Base-by-base conservation (phyloP, 108 stramenopile species). In the Poteriospumella lacustris region DNA sequence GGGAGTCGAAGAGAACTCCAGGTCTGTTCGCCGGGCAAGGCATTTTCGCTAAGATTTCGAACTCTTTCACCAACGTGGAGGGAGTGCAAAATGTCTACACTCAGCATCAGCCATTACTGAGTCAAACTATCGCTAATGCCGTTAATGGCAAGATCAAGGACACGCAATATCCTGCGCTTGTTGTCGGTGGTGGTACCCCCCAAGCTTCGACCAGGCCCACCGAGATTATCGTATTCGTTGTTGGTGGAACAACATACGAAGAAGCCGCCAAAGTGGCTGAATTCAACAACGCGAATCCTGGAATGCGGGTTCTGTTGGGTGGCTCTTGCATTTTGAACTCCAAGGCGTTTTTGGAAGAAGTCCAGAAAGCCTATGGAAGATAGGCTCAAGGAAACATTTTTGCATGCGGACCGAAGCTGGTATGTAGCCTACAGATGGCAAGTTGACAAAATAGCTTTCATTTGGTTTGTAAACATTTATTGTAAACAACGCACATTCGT, bases 31-130 rank as follows among this genome's bases (percentile, higher is more conserved):
- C 92, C 2, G 84, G 89, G 59, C 47, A 15, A 34, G 80, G 58
- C 68, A 84, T 72, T 47, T 82, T 96, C 80, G 85, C 85, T 77
- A 96, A 95, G 86, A 83, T 97, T 81, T 91, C 89, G 67, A 95
- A 96, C 76, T 84, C 84, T n/a, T 87, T 97, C 88, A 93, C 94
- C 1, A 88, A 90, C 42, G 92, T 99, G 0, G 91, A 95, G 78
- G 97, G 97, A 29, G 96, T 98, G 41, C 86, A 90, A 58, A 98
- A 98, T 78, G 97, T 98, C 1, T 97, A 97, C 84, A 86, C 96
- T 0, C 97, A 99, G 84, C 99, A 99, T 77, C 89, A 91, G 3
- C 95, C 97, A 33, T 78, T 96, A 1, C 78, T 98, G 62, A 90
- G 91, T 90, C 91, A 93, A 38, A 96, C 92, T 0, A 76, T 97